Evolutionary conservation across 208 protist genomes (phyloP).

Genomic region (Leptomonas seymouri): DNA sequence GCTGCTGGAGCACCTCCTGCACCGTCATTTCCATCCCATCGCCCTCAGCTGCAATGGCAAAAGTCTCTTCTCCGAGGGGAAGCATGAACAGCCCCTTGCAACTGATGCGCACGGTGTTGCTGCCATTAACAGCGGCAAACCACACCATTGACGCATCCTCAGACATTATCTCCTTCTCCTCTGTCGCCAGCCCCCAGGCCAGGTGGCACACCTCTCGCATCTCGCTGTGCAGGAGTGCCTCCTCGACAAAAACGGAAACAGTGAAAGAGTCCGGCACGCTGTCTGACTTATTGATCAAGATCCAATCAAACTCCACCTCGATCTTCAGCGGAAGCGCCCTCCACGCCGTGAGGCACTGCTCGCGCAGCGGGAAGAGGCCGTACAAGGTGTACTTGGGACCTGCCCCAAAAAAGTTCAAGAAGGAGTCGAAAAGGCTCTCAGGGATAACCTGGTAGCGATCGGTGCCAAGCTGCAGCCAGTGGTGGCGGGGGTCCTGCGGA

Average conservation of each 20-base stretch:
- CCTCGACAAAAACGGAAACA: constrained; percentile 38
- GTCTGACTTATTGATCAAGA: constrained; percentile 16
- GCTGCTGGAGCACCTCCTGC: constrained; percentile 27
- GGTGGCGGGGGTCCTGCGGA: constrained; percentile 35
- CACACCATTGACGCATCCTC: constrained; percentile 32
- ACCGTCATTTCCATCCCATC: constrained; percentile 38
- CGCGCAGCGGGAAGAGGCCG: constrained; percentile 46
- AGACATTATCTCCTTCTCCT: constrained; percentile 40
- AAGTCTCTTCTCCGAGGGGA: constrained; percentile 9
- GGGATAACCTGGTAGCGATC: constrained; percentile 61
- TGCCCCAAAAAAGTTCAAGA: constrained; percentile 58
- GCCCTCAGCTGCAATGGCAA: constrained; percentile 15
- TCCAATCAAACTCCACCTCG: constrained; percentile 39
- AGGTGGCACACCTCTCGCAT: constrained; percentile 54
- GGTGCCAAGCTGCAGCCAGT: constrained; percentile 42
- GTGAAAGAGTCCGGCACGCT: constrained; percentile 21
- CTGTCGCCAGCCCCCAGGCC: constrained; percentile 25
- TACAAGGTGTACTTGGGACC: constrained; percentile 67
- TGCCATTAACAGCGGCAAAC: constrained; percentile 41
- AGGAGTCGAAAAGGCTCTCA: constrained; percentile 64
- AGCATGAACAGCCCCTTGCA: constrained; percentile 30
- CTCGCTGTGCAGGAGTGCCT: constrained; percentile 44
- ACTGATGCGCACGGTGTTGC: constrained; percentile 27
- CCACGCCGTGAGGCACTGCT: constrained; percentile 32
- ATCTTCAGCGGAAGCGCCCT: constrained; percentile 33